These are phyloP conservation scores for Scenedesmus sp. DNA, from an alignment of 163 green algal genomes.

Conservation along the genomic window DNA sequence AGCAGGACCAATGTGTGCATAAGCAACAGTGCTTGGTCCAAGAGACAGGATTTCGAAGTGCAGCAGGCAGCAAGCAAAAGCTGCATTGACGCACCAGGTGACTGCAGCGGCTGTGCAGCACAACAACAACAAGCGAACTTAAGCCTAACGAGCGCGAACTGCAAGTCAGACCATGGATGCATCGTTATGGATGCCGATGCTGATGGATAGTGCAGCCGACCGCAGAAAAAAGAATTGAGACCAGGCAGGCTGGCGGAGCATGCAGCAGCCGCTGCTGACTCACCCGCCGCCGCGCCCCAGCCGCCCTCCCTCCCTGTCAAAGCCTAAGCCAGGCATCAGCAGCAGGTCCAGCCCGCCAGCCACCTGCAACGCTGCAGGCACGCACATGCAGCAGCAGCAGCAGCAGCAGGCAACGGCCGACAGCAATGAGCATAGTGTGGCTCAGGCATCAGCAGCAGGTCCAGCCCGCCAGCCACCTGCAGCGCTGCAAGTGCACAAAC, in stretches of 20 bases:
- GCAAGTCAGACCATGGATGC: no score
- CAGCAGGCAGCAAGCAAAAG: not conserved
- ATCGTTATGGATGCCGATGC: not conserved
- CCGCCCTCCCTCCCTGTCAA: conserved; percentile 71
- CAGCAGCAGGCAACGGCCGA: not conserved
- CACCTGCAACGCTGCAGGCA: conserved; percentile 28
- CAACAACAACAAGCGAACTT: no score
- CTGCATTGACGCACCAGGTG: no score
- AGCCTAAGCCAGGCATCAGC: conserved; percentile 87
- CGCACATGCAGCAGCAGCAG: no score
- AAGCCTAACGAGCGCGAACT: no score
- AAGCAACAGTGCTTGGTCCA: no score
- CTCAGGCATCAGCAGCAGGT: conserved; percentile 40
- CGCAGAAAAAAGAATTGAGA: no score
- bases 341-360: conserved; percentile 66
- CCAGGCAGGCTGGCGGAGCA: not conserved
- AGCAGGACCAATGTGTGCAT: not conserved
- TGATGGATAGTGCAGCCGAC: no score
- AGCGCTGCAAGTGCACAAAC: conserved; percentile 11
- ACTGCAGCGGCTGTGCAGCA: no score
- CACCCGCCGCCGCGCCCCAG: conserved; percentile 85
- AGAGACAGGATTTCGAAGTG: not conserved
- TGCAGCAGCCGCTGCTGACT: not conserved
- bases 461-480: conserved; percentile 45
- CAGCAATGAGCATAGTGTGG: not conserved